Conservation (phyloP, 257 asterid species). For the Solanum corneliomulleri region DNA sequence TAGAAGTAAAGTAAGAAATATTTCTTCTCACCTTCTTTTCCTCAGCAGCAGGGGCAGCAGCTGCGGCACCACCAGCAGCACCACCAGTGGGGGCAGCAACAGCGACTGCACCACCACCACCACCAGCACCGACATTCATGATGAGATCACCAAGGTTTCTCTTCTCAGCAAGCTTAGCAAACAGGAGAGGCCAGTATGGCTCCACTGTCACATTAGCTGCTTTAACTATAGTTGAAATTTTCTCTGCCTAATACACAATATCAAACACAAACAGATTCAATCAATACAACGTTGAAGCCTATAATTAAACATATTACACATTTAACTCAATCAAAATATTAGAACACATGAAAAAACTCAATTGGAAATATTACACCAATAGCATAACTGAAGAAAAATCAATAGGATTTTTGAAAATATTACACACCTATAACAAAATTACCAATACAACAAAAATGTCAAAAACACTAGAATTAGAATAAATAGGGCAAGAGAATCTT, state of each 20-base stretch:
- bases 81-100: conserved; percentile 34
- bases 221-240: conserved; percentile 35
- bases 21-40: conserved; percentile 30
- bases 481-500: not conserved
- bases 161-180: conserved; percentile 66
- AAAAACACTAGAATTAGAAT: not conserved
- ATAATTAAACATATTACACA: not conserved
- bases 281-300: too few species aligned
- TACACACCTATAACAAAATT: not conserved
- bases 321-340: not conserved
- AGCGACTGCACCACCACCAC: conserved; percentile 40
- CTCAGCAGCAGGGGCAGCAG: conserved; percentile 42
- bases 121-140: conserved; percentile 54
- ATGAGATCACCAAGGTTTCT: conserved; percentile 48
- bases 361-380: not conserved
- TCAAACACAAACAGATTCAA: not conserved
- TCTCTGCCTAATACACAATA: conserved; percentile 43
- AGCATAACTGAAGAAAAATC: not conserved
- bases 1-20: not conserved
- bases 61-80: conserved; percentile 34
- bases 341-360: not conserved
- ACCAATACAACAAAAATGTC: not conserved
- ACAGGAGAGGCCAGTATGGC: conserved; percentile 66
- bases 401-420: not conserved
- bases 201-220: conserved; percentile 59